A percentile compares a stretch with the other conserved stretches of the same genome.
These are phyloP conservation scores for Zygotorulaspora mrakii DNA, from an alignment of 1,139 yeast species.

Conservation along the genomic window DNA sequence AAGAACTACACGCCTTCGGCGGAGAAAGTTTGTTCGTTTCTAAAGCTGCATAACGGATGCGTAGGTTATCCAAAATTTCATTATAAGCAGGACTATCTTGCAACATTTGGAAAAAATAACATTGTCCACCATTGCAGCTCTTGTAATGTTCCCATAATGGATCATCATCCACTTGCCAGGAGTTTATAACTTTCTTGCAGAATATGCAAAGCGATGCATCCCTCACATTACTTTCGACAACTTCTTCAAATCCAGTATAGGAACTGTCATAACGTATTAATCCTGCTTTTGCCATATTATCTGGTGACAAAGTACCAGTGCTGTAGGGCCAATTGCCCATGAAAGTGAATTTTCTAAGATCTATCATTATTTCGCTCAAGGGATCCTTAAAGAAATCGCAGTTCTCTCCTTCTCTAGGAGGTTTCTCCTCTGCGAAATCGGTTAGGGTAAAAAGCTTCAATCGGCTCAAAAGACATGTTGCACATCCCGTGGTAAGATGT, in stretches of 20 bases:
- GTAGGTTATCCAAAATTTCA: not conserved
- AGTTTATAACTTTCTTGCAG: conserved; percentile 22
- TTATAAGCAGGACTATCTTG: not conserved
- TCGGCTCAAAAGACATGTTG: conserved; percentile 15
- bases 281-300: conserved; percentile 27
- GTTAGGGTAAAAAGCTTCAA: conserved; percentile 13
- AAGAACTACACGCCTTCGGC: too few relatives aligned
- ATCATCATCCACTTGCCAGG: conserved; percentile 22
- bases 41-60: not conserved
- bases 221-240: conserved; percentile 11
- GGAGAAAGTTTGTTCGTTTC: not conserved
- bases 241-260: conserved; percentile 20
- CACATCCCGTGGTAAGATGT: conserved; percentile 19
- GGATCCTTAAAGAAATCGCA: conserved; percentile 24
- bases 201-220: conserved; percentile 30
- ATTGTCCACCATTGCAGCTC: conserved; percentile 22
- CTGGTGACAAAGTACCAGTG: conserved; percentile 8
- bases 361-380: conserved; percentile 10
- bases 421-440: conserved; percentile 12
- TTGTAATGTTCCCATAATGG: conserved; percentile 23
- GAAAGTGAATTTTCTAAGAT: conserved; percentile 21
- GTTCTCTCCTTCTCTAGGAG: conserved; percentile 20
- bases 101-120: conserved; percentile 24
- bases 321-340: conserved; percentile 18
- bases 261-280: conserved; percentile 29